Percentiles rank a stretch among this genome's conserved stretches.
phyloP scores from a whole-genome alignment of 768 basidiomycete genomes.

The Asterophora lycoperdoides region DNA sequence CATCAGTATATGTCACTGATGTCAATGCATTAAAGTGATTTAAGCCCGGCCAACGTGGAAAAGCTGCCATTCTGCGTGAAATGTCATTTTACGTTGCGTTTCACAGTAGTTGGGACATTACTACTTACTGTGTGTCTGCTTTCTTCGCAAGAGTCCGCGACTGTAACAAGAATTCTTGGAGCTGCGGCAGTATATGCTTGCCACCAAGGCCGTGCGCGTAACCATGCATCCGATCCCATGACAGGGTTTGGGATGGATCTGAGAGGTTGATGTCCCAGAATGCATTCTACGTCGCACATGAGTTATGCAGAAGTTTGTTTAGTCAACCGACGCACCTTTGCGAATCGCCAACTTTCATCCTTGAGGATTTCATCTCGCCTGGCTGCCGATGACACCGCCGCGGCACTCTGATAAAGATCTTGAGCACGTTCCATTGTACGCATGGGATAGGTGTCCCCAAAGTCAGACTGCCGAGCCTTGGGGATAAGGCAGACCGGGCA shows the following conservation, averaged over 20 bases:
- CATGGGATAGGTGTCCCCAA: slow-evolving; percentile 1
- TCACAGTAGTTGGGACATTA: not conserved
- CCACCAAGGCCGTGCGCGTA: slow-evolving; percentile 21
- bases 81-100: not conserved
- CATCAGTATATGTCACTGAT: not conserved
- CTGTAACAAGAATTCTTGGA: slow-evolving; percentile 11
- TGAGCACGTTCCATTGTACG: slow-evolving; percentile 6
- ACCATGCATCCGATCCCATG: slow-evolving; percentile 27
- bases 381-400: not conserved
- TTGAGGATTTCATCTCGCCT: not conserved
- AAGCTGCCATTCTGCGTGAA: not conserved
- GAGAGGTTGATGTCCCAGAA: slow-evolving; percentile 27
- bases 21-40: not conserved
- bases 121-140: not conserved
- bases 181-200: slow-evolving; percentile 20
- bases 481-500: slow-evolving; percentile 22
- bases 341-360: not conserved
- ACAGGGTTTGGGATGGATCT: slow-evolving; percentile 21
- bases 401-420: not conserved
- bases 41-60: not conserved
- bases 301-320: not conserved
- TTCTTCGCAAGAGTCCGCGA: not conserved
- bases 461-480: slow-evolving; percentile 12
- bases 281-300: slow-evolving; percentile 16
- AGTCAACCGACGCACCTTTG: not conserved